Evolutionary conservation across 139 green algal species (phyloP).

Genomic region (Closterium sp.): DNA sequence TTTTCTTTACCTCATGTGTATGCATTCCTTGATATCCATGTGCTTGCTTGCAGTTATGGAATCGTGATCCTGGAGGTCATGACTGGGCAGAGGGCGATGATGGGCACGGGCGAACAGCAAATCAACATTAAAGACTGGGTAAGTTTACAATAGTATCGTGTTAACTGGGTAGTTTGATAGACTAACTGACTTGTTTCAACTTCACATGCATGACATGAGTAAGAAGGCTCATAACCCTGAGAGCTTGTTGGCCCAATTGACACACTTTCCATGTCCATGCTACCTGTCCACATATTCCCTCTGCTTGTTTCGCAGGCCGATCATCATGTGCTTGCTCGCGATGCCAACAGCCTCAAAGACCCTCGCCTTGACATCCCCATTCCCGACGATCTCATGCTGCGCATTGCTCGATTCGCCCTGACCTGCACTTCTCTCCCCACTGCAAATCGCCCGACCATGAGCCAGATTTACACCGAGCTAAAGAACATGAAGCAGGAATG

Average conservation of each 20-base stretch:
- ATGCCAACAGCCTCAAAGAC: not conserved
- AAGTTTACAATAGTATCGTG: not conserved
- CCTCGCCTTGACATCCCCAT: not conserved
- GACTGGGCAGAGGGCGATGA: not conserved
- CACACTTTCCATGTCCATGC: not conserved
- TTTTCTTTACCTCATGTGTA: no score
- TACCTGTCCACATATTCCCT: not conserved
- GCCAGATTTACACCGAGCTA: not conserved
- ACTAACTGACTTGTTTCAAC: no score
- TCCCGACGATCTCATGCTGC: not conserved
- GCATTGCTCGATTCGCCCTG: not conserved
- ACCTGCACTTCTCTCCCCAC: not conserved
- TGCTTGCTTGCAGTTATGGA: not conserved
- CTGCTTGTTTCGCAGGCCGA: not conserved
- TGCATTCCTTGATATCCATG: no score
- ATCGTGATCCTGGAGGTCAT: not conserved
- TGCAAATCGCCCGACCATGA: not conserved
- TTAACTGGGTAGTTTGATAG: not conserved
- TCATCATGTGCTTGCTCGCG: not conserved
- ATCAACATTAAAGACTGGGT: not conserved
- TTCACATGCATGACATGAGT: no score
- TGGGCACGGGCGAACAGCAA: not conserved
- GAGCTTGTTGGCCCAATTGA: not conserved
- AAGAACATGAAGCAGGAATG: not conserved
- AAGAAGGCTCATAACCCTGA: no score